Conservation (phyloP, 371 early-diverging fungal species). For the Mortierella polycephala region DNA sequence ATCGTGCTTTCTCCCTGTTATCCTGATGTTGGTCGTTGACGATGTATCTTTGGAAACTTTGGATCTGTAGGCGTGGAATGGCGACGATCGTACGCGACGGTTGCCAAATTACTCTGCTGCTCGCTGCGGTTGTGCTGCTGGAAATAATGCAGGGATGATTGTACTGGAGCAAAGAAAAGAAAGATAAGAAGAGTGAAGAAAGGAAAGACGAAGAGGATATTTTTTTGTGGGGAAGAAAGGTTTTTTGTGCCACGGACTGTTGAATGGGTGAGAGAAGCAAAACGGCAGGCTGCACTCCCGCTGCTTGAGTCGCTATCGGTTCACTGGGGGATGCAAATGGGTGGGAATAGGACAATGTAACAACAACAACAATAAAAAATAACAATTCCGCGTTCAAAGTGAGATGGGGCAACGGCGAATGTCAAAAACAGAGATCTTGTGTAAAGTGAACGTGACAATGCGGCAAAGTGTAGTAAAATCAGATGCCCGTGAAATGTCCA, state of each 20-base stretch:
- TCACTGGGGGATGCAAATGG: not conserved
- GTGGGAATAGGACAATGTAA: not conserved
- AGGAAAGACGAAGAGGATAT: not conserved
- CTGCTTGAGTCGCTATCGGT: too few relatives aligned
- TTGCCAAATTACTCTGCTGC: too few relatives aligned
- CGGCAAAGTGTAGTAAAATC: not conserved
- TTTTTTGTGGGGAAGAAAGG: conserved; percentile 27
- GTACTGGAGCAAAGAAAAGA: not conserved
- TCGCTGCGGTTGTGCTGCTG: not conserved
- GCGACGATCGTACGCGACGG: too few relatives aligned
- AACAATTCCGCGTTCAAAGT: not conserved
- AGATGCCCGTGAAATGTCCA: too few relatives aligned
- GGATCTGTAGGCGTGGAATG: too few relatives aligned
- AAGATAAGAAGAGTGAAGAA: not conserved
- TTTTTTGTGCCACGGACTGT: conserved; percentile 18
- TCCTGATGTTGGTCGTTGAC: not conserved
- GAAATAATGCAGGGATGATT: not conserved
- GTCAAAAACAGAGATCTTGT: not conserved
- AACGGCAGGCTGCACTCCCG: too few relatives aligned
- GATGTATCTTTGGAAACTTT: not conserved
- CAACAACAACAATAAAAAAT: not conserved
- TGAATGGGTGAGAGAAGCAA: not conserved
- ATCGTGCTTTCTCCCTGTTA: not conserved
- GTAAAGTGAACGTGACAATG: conserved; percentile 7
- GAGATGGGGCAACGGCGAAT: not conserved